Base-by-base conservation (phyloP, 345 rosid species). In the Dipteronia dyeriana region DNA sequence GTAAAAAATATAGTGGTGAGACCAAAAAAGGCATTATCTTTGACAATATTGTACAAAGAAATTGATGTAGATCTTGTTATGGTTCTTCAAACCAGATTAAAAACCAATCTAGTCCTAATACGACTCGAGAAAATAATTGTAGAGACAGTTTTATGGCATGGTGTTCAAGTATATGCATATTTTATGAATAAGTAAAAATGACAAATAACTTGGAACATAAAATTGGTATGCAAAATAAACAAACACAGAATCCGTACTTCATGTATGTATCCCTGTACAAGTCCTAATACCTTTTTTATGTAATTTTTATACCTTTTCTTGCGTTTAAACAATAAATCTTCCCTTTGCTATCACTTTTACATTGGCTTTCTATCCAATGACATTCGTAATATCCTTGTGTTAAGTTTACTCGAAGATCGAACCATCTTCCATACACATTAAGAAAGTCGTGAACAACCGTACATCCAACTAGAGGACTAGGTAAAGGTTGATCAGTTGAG, bases 331-430 rank as follows among this genome's bases (percentile, higher is more conserved):
- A 56, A 0, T 56, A 6, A 56, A 56, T 79, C 0, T 68, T 51
- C 6, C 4, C 5, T 0, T 66, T 57, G 12, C 3, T 3, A 51
- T 70, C 54, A 12, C 9, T 25, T 14, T 14, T 4, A 2, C 75
- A 54, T n/a, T 31, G 8, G 54, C 83, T 85, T 14, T 34, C 38
- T 34, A 0, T 22, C 17, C 1, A 2, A 43, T 11, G 75, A 75
- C 88, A 86, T 0, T 9, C 0, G 68, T 0, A 0, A 75, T 87
- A 83, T 39, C 1, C 7, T 11, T 2, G 16, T 38, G 45, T 1
- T 34, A 34, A 5, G 1, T 34, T 34, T 34, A 34, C 34, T 31
- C 4, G 34, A 31, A 31, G 34, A 31, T 31, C 34, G 5, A 31
- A 31, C 34, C 34, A 31, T 31, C 34, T 29, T 29, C 31, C 31